These are phyloP conservation scores for Exophiala dermatitidis DNA, from an alignment of 2,329 filamentous ascomycete genomes.

Conservation along the genomic window DNA sequence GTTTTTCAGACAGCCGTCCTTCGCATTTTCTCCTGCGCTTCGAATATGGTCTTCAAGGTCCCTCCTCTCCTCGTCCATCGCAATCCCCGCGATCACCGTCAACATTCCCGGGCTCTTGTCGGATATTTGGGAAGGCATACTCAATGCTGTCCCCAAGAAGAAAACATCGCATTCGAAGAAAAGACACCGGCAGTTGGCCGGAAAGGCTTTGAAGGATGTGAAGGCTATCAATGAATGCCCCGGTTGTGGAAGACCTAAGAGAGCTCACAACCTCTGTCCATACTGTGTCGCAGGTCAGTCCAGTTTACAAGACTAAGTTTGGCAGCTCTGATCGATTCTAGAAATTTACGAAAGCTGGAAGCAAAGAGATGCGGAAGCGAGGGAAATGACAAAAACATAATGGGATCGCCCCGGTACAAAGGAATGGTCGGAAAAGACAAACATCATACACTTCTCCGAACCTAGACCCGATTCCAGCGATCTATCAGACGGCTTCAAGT, in stretches of 20 bases:
- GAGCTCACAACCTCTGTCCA: slow-evolving; percentile 80
- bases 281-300: slow-evolving; percentile 71
- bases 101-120: slow-evolving; percentile 63
- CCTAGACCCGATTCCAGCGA: too few relatives aligned
- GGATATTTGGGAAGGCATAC: slow-evolving; percentile 85
- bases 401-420: neutral
- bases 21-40: slow-evolving; percentile 31
- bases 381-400: slow-evolving; percentile 4
- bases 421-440: neutral
- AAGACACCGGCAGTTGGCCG: slow-evolving; percentile 85
- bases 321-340: neutral
- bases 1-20: slow-evolving; percentile 14
- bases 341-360: slow-evolving; percentile 22
- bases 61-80: slow-evolving; percentile 50
- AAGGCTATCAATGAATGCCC: slow-evolving; percentile 82
- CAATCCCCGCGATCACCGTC: slow-evolving; percentile 54
- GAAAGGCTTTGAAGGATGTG: slow-evolving; percentile 88
- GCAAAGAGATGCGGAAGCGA: slow-evolving; percentile 9
- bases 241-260: slow-evolving; percentile 78
- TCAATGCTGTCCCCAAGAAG: slow-evolving; percentile 94
- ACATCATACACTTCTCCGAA: too few relatives aligned
- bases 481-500: too few relatives aligned
- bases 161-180: slow-evolving; percentile 97
- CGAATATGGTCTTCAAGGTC: slow-evolving; percentile 38
- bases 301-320: neutral